Conservation (phyloP, 129 eudicot genomes). For the Calendula officinalis region DNA sequence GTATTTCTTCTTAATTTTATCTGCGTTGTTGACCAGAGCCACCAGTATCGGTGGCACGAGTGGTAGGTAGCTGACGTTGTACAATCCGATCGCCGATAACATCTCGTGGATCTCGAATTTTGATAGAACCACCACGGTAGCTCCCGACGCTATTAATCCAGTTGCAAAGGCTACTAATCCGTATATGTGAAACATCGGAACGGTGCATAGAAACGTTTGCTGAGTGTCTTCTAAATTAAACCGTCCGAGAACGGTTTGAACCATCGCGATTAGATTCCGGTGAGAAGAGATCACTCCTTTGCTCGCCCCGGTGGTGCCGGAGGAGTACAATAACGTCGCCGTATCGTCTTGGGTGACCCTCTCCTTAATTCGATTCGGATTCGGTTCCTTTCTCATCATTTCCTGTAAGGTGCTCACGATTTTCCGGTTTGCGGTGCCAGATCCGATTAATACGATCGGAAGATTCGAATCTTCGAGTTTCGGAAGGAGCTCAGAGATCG, state of each 20-base stretch:
- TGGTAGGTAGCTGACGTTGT: conserved; percentile 59
- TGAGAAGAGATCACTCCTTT: conserved; percentile 95
- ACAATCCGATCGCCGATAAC: conserved; percentile 57
- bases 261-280: conserved; percentile 76
- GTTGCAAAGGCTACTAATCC: conserved; percentile 85
- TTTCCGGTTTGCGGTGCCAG: conserved; percentile 10
- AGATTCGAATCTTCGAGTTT: conserved; percentile 55
- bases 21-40: conserved; percentile 66
- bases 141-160: conserved; percentile 75
- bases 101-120: conserved; percentile 84
- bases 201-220: conserved; percentile 69
- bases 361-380: conserved; percentile 47
- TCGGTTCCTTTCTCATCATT: conserved; percentile 55
- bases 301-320: conserved; percentile 96
- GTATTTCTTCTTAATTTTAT: conserved; percentile 44
- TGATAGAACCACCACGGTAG: conserved; percentile 73
- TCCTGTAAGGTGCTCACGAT: conserved; percentile 38
- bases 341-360: conserved; percentile 66
- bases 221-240: conserved; percentile 36
- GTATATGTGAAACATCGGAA: conserved; percentile 96
- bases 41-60: conserved; percentile 92
- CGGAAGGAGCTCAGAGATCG: conserved; percentile 47
- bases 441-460: conserved; percentile 57
- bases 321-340: conserved; percentile 82
- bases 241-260: conserved; percentile 53